A percentile compares a stretch with the other conserved stretches of the same genome.
Evolutionary conservation across 129 eudicot species (phyloP).

Genomic region (Escallonia herrerae): DNA sequence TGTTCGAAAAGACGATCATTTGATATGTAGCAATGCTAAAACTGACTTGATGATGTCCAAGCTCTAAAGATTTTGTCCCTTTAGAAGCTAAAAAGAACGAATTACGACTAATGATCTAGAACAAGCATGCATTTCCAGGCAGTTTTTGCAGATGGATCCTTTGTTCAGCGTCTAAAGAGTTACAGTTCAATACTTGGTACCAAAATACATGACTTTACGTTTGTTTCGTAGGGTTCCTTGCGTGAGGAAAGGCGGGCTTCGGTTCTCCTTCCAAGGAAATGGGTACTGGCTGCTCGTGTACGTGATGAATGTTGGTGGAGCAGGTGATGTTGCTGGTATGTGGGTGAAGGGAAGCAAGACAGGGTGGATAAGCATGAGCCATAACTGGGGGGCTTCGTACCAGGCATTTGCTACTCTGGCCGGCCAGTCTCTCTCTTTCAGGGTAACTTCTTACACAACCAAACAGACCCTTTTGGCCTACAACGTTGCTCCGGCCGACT

Average conservation of each 20-base stretch:
- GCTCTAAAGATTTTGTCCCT: too few species aligned
- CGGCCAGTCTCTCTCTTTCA: conserved; percentile 74
- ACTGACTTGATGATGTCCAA: too few species aligned
- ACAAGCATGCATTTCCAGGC: too few species aligned
- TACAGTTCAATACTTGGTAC: too few species aligned
- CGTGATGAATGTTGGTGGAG: conserved; percentile 89
- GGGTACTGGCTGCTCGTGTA: conserved; percentile 74
- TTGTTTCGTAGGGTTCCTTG: conserved; percentile 60
- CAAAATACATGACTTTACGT: too few species aligned
- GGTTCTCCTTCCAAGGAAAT: conserved; percentile 62
- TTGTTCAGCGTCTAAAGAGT: too few species aligned
- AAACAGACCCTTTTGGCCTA: conserved; percentile 53
- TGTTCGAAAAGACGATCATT: too few species aligned
- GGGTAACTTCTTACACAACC: conserved; percentile 53
- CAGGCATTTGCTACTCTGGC: conserved; percentile 64
- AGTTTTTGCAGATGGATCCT: too few species aligned
- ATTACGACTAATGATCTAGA: too few species aligned
- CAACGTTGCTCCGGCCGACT: conserved; percentile 79
- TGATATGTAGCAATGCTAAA: too few species aligned
- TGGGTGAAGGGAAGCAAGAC: conserved; percentile 93
- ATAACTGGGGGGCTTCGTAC: conserved; percentile 93
- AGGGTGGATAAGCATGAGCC: conserved; percentile 86
- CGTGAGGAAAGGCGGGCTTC: conserved; percentile 47
- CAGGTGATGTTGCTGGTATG: conserved; percentile 63
- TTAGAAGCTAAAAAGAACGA: too few species aligned